These are phyloP conservation scores for Linanthus parryae DNA, from an alignment of 148 eudicot species.

Conservation along the genomic window DNA sequence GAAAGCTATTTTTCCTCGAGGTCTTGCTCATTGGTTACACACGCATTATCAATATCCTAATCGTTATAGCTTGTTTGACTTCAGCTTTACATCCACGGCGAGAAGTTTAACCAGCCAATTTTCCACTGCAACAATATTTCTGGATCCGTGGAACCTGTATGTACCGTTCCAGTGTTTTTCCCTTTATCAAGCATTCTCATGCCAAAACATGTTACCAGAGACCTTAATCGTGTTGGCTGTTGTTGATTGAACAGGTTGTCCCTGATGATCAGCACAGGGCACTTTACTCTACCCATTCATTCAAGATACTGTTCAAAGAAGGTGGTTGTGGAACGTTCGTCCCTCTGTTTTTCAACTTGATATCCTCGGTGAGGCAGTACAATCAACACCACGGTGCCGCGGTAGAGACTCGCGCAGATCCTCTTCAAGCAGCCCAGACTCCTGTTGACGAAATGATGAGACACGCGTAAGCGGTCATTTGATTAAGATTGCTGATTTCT, in stretches of 20 bases:
- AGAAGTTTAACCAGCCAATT: conserved; percentile 92
- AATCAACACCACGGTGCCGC: conserved; percentile 38
- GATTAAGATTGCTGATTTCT: too few species aligned
- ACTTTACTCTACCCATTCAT: conserved; percentile 75
- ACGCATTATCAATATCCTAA: conserved; percentile 1
- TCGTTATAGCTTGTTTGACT: background rate
- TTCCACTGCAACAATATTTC: conserved; percentile 87
- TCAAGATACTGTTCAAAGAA: conserved; percentile 94
- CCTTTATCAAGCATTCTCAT: background rate
- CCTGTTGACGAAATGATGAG: conserved; percentile 99
- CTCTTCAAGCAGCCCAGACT: conserved; percentile 81
- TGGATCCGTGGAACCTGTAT: conserved; percentile 88
- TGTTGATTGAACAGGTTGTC: conserved; percentile 64
- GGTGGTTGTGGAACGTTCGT: conserved; percentile 97
- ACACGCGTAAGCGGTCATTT: conserved; percentile 91
- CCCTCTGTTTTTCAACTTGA: conserved; percentile 81
- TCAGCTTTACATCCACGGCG: conserved; percentile 70
- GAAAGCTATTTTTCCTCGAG: conserved; percentile 10
- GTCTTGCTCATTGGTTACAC: too few species aligned
- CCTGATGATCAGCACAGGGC: conserved; percentile 79
- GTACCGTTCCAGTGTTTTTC: conserved; percentile 9
- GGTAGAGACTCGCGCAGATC: conserved; percentile 55
- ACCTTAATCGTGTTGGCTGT: too few species aligned
- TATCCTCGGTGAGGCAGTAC: conserved; percentile 61
- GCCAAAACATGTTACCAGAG: background rate